Conservation (phyloP, 78 protist species). For the Emiliania huxleyi region DNA sequence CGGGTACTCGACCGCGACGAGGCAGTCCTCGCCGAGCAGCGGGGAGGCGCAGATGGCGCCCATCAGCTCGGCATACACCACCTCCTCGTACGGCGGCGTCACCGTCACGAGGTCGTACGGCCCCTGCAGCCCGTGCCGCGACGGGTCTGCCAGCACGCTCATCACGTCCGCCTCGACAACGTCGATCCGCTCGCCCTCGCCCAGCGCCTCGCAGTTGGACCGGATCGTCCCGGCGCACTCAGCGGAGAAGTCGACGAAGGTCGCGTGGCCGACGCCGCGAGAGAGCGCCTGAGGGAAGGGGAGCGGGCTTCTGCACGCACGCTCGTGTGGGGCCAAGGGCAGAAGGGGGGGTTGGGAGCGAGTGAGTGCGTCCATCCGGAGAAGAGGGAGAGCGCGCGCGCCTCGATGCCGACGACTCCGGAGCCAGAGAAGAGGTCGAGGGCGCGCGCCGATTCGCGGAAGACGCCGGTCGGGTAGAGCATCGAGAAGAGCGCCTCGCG, state of each 20-base stretch:
- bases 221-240: neutral
- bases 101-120: neutral
- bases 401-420: neutral
- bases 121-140: neutral
- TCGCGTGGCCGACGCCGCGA: neutral
- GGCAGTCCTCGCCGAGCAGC: neutral
- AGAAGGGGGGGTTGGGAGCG: no score
- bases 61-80: neutral
- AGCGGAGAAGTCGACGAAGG: neutral
- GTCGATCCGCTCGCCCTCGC: neutral
- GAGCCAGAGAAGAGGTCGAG: slow-evolving; percentile 19
- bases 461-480: neutral
- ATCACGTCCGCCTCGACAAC: neutral
- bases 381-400: no score
- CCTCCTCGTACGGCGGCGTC: slow-evolving; percentile 30
- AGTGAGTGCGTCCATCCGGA: no score
- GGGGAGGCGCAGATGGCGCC: neutral
- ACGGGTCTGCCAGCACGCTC: neutral
- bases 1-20: slow-evolving; percentile 3
- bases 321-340: no score
- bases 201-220: neutral
- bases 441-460: neutral
- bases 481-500: slow-evolving; percentile 15
- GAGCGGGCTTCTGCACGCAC: no score
- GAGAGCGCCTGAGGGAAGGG: neutral